Base-by-base conservation (phyloP, 441 rosid species). In the Populus tomentosa region DNA sequence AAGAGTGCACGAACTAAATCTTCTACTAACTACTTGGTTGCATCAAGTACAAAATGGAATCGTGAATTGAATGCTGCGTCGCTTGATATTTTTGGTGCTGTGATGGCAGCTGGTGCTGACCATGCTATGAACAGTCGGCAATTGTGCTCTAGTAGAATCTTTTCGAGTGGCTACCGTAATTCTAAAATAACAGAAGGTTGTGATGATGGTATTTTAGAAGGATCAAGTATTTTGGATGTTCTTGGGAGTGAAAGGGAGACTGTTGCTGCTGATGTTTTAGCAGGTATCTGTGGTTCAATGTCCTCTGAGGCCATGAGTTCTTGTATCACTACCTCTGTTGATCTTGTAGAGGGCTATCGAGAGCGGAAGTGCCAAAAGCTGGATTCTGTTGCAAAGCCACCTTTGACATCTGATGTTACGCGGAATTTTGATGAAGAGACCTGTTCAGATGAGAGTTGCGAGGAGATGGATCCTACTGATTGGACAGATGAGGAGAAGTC, bases 401-500 rank as follows among this genome's bases (percentile, higher is more conserved):
- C 87, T 74, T 88, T 89, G 6, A 74, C 91, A 70, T 89, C 94
- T 80, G 95, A 91, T 75, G 85, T 86, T 79, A 84, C 87, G 56
- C 90, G 86, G 78, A 88, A 83, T 86, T 85, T 82, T 71, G 98
- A 91, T 77, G 96, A 93, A 78, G 98, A 92, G 81, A 91, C 94
- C 23, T 94, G 93, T 77, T 94, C 98, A 3, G 97, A 92, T 82
- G 99, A 94, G 80, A 94, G 97, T 84, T 88, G 94, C 77, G 94
- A 90, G 82, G 97, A 91, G 82, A 88, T 88, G 83, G 97, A 90
- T 78, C 85, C 94, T 79, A 67, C 87, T 77, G 92, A 91, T 82
- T 97, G 98, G 99, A 94, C 98, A 10, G 98, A 97, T 77, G 93
- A 89, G 79, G 98, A 97, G 77, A 92, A 93, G 77, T 88, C 91